Evolutionary conservation across 2,329 filamentous ascomycete species (phyloP).

Genomic region (Tetracladium maxilliforme): DNA sequence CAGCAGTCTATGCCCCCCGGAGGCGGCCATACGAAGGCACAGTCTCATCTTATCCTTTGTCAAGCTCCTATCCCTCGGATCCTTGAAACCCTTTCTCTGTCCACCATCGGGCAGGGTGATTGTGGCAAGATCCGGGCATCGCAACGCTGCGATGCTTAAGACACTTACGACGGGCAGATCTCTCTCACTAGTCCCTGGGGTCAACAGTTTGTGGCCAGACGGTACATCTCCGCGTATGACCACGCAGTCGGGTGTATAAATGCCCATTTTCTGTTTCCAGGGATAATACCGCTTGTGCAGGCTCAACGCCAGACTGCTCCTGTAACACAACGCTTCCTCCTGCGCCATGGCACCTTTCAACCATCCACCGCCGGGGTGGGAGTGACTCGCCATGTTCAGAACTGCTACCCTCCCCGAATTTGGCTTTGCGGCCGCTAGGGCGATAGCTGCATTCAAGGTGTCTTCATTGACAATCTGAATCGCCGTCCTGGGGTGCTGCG

Average conservation of each 20-base stretch:
- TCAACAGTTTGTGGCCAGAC: slow-evolving; percentile 28
- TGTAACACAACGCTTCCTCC: slow-evolving; percentile 55
- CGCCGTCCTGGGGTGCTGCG: too few relatives aligned
- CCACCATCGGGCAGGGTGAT: neutral
- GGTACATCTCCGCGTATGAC: slow-evolving; percentile 36
- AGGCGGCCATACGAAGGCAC: slow-evolving; percentile 42
- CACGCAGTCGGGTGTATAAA: slow-evolving; percentile 47
- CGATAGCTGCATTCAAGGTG: too few relatives aligned
- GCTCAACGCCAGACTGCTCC: slow-evolving; percentile 35
- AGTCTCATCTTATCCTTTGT: slow-evolving; percentile 51
- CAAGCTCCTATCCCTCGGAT: slow-evolving; percentile 27
- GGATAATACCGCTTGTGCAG: slow-evolving; percentile 36
- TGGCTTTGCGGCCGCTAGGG: too few relatives aligned
- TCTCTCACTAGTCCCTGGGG: too few relatives aligned
- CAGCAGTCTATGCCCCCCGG: slow-evolving; percentile 37
- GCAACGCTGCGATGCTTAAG: slow-evolving; percentile 9
- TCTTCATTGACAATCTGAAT: too few relatives aligned
- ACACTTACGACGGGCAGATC: slow-evolving; percentile 9
- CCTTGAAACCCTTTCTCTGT: slow-evolving; percentile 16
- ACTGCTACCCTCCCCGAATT: slow-evolving; percentile 43
- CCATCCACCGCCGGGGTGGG: slow-evolving; percentile 47
- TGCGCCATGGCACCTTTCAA: slow-evolving; percentile 45
- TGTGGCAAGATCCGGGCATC: slow-evolving; percentile 6
- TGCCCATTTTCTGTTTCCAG: slow-evolving; percentile 27
- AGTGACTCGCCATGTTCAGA: slow-evolving; percentile 50